phyloP scores from a whole-genome alignment of 129 eudicot species.

The Rutidosis leptorrhynchoides region DNA sequence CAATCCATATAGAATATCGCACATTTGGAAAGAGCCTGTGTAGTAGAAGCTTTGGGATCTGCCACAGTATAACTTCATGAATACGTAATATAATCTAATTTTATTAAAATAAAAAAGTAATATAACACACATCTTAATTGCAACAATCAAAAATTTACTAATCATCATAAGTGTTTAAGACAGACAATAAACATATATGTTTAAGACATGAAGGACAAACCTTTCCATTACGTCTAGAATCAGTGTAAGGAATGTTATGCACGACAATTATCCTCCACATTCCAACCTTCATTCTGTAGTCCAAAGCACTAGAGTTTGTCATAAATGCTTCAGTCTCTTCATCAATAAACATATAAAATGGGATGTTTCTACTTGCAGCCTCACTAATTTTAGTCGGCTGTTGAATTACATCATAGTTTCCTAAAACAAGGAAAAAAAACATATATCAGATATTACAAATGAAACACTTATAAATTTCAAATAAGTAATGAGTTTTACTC shows the following conservation, averaged over 20 bases:
- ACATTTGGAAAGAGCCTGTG: slow-evolving; percentile 90
- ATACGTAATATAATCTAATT: slow-evolving; percentile 20
- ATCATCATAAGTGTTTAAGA: slow-evolving; percentile 6
- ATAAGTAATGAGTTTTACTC: slow-evolving; percentile 1
- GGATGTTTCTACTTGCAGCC: slow-evolving; percentile 47
- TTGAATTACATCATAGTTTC: slow-evolving; percentile 87
- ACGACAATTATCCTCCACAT: slow-evolving; percentile 85
- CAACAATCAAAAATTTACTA: background rate
- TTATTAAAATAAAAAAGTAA: background rate
- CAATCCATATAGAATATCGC: slow-evolving; percentile 86
- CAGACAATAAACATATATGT: slow-evolving; percentile 2
- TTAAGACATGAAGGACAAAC: slow-evolving; percentile 44
- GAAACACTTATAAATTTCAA: background rate
- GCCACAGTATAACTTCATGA: slow-evolving; percentile 25
- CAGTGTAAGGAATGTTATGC: slow-evolving; percentile 76
- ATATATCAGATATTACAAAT: background rate
- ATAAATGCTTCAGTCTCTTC: slow-evolving; percentile 83
- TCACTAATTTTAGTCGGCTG: slow-evolving; percentile 73
- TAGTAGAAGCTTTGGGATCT: slow-evolving; percentile 89
- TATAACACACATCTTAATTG: background rate
- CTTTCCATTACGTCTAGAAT: slow-evolving; percentile 91
- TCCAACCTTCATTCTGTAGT: slow-evolving; percentile 62
- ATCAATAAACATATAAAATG: slow-evolving; percentile 87
- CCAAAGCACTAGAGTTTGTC: slow-evolving; percentile 59
- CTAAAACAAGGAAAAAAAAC: slow-evolving; percentile 34